Percentiles rank a stretch among this genome's conserved stretches.
Evolutionary conservation across 1,284 basidiomycete species (phyloP).

Genomic region (Rhodotorula sp.): DNA sequence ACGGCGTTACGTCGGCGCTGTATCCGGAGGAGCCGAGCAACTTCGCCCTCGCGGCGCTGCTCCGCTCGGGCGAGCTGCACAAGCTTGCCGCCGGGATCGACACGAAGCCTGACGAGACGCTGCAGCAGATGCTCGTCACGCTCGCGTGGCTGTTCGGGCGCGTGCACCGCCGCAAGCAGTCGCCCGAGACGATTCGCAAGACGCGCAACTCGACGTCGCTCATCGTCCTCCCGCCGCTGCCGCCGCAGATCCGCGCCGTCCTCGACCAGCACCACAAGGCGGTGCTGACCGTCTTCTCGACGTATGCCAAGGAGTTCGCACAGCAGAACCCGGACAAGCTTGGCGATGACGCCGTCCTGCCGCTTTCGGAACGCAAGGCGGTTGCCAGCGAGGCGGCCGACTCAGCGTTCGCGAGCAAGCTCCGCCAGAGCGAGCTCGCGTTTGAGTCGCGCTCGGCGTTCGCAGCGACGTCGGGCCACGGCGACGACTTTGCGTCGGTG

Average conservation of each 20-base stretch:
- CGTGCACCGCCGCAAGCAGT: slow-evolving; percentile 58
- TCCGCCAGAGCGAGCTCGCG: slow-evolving; percentile 53
- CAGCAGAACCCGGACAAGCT: slow-evolving; percentile 53
- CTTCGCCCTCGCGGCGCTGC: slow-evolving; percentile 63
- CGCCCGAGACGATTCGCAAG: slow-evolving; percentile 53
- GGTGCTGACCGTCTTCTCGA: slow-evolving; percentile 59
- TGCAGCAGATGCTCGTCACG: slow-evolving; percentile 59
- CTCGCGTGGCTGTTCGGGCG: slow-evolving; percentile 65
- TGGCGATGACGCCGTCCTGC: slow-evolving; percentile 56
- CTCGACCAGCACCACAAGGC: slow-evolving; percentile 59
- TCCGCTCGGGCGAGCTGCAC: slow-evolving; percentile 64
- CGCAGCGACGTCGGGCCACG: slow-evolving; percentile 65
- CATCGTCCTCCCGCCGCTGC: slow-evolving; percentile 61
- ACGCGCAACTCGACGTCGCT: slow-evolving; percentile 60
- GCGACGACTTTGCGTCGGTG: slow-evolving; percentile 59
- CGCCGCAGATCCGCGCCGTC: slow-evolving; percentile 52
- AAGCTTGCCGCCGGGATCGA: slow-evolving; percentile 56
- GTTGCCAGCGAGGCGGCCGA: slow-evolving; percentile 48
- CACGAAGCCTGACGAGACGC: slow-evolving; percentile 53
- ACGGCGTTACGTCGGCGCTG: slow-evolving; percentile 49
- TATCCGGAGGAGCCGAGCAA: slow-evolving; percentile 70
- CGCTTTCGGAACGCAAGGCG: slow-evolving; percentile 50
- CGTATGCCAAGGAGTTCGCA: slow-evolving; percentile 60
- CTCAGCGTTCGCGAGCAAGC: slow-evolving; percentile 50
- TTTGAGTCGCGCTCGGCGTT: slow-evolving; percentile 60